Evolutionary conservation across 73 alveolate genomes (phyloP).

Genomic region (Tetrahymena malaccensis): DNA sequence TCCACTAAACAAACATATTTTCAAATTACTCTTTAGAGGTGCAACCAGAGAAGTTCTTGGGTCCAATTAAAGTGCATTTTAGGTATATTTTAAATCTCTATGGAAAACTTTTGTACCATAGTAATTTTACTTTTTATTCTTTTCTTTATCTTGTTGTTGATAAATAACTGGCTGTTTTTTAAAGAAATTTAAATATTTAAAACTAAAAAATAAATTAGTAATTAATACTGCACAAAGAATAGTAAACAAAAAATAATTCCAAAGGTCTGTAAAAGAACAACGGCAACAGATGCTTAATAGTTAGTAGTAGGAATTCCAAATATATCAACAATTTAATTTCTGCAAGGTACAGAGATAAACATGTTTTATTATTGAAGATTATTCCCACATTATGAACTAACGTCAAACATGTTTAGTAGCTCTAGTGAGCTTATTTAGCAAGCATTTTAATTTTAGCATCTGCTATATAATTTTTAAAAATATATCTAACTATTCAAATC

Average conservation of each 20-base stretch:
- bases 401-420: neutral
- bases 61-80: neutral
- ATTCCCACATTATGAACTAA: neutral
- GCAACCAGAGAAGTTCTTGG: neutral
- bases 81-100: neutral
- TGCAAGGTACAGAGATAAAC: neutral
- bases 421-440: neutral
- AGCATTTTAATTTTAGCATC: neutral
- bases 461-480: neutral
- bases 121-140: neutral
- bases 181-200: neutral
- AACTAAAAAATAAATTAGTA: neutral
- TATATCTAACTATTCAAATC: neutral
- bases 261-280: neutral
- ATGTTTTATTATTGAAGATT: neutral
- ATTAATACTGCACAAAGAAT: neutral
- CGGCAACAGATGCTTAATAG: neutral
- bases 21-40: neutral
- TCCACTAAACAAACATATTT: too few relatives aligned
- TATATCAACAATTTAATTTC: neutral
- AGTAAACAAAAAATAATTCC: neutral
- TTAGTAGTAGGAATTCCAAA: neutral
- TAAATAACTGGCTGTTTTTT: neutral
- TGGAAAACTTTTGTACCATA: neutral
- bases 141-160: neutral